Conservation (phyloP, 331 rosid species). For the Pyracantha coccinea region DNA sequence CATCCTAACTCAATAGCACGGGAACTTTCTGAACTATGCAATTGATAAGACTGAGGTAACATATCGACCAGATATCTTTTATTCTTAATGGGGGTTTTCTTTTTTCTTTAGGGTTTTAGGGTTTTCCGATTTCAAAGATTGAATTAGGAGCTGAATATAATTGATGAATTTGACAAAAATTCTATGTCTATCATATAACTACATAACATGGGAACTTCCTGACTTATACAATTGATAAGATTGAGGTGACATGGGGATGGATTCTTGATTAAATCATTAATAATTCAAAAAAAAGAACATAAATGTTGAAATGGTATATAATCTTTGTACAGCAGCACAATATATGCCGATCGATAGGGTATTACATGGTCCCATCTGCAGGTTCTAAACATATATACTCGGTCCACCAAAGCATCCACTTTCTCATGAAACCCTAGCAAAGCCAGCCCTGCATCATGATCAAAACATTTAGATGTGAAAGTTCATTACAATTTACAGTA, state of each 20-base stretch:
- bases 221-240: background rate
- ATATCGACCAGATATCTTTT: too few species aligned
- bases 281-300: background rate
- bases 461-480: background rate
- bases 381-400: background rate
- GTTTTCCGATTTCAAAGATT: too few species aligned
- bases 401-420: background rate
- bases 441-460: background rate
- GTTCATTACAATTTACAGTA: background rate
- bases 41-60: too few species aligned
- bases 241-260: background rate
- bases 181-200: too few species aligned
- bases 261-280: background rate
- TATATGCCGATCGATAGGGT: background rate
- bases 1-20: background rate
- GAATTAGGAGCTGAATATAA: too few species aligned
- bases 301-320: background rate
- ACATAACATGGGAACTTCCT: too few species aligned
- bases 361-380: background rate
- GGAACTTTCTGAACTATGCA: too few species aligned
- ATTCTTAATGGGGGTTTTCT: too few species aligned
- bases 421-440: background rate
- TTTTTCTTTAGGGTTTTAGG: too few species aligned
- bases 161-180: too few species aligned
- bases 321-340: background rate